Evolutionary conservation across 768 basidiomycete species (phyloP), one percentile per base, ranked within the genome.

Genomic region (Suillus ampliporus): DNA sequence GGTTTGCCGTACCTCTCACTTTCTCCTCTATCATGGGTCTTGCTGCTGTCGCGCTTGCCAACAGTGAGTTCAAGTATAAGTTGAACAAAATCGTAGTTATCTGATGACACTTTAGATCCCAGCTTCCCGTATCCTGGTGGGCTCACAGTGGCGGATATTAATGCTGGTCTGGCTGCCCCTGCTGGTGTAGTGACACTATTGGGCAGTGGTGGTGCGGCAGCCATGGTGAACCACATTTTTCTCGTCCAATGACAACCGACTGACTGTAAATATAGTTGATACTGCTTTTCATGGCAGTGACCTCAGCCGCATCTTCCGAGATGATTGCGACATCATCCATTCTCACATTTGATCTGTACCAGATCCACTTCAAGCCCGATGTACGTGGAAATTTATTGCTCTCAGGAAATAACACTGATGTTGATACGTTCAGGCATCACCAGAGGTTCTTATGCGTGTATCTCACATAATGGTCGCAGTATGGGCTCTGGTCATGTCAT

Each of bases 1-100:
- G 78, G 78, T 78, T 79, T 38, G 74, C 77, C 8, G 76, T 79
- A 23, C 78, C 80, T 14, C 78, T 78, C 46, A 68, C 74, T 2
- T 77, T 76, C 52, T 79, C 75, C 11, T 78, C 79, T 0, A 71
- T 69, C 23, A 72, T 79, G 62, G 78, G 79, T 21, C 71, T 79
- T n/a, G 67, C 72, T 35, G 74, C 72, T 7, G 68, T 72, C 50
- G 76, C 71, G 19, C 69, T 76, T 17, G 54, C 63, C 46, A 67
- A 62, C 23, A 57, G 66, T 67, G 11, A 26, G 61, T 58, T 54
- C 14, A 40, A 40, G 23, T 23, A 40, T 14, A 28, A 40, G 6
- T n/a, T 19, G 8, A 44, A 19, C 17, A 37, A 31, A 34, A 56
- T 57, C 7, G 5, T 57, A 17, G 0, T 8, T 59, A 57, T 59